Percentiles rank a stretch among this genome's conserved stretches.
Conservation (phyloP, 2,329 filamentous ascomycete genomes). For the Botrytis squamosa region DNA sequence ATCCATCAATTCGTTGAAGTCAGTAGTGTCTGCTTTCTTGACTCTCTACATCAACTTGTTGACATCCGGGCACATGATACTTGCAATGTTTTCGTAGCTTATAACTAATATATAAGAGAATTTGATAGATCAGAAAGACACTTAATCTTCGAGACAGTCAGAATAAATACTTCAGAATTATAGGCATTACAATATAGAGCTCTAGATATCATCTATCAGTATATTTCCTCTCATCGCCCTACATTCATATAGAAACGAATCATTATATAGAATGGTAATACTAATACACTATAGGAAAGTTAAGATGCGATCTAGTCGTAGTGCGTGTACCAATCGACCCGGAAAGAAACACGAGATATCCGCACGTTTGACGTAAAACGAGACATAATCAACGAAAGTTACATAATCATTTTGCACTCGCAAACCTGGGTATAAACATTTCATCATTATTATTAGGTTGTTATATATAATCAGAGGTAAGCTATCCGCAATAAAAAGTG, state of each 20-base stretch:
- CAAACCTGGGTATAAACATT: background rate
- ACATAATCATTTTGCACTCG: background rate
- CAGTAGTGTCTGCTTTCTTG: too few species aligned
- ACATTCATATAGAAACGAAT: too few species aligned
- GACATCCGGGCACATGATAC: too few species aligned
- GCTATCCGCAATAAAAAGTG: background rate
- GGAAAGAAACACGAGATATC: background rate
- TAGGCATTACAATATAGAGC: too few species aligned
- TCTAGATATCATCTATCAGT: too few species aligned
- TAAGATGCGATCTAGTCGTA: fast-evolving
- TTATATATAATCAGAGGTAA: background rate
- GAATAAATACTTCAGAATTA: too few species aligned
- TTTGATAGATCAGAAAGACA: background rate
- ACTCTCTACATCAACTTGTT: too few species aligned
- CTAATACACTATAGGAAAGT: background rate
- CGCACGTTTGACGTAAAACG: background rate
- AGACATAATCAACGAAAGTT: background rate
- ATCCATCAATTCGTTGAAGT: too few species aligned
- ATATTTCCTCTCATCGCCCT: too few species aligned
- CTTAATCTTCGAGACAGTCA: background rate
- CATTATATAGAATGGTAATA: background rate
- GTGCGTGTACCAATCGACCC: background rate
- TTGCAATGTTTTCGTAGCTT: too few species aligned
- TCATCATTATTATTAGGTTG: background rate
- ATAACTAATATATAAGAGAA: too few species aligned